Evolutionary conservation across 177 flowering plant species (phyloP).

Genomic region (Telopea speciosissima): DNA sequence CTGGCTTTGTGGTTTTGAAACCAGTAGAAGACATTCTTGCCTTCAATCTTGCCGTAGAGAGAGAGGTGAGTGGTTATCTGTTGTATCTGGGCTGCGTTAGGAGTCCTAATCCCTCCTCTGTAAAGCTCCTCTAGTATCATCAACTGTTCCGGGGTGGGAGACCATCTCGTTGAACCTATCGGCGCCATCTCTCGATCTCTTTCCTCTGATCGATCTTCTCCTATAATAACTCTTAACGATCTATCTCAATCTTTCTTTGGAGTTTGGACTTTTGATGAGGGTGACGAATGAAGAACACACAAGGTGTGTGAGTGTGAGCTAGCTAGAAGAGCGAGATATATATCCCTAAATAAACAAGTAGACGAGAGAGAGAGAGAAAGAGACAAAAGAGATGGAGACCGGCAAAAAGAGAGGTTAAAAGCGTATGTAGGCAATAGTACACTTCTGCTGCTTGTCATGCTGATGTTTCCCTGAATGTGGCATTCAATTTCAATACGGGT

Average conservation of each 20-base stretch:
- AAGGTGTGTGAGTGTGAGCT: too few species aligned
- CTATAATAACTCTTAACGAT: not conserved
- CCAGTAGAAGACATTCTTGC: slow-evolving; percentile 92
- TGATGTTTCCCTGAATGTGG: slow-evolving; percentile 30
- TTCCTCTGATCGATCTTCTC: too few species aligned
- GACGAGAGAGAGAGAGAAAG: slow-evolving; percentile 8
- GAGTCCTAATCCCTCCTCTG: slow-evolving; percentile 60
- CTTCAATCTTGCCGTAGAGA: slow-evolving; percentile 72
- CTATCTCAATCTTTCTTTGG: not conserved
- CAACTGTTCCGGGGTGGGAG: slow-evolving; percentile 86
- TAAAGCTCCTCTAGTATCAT: slow-evolving; percentile 83
- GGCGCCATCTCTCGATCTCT: slow-evolving; percentile 29
- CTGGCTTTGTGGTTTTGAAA: slow-evolving; percentile 97
- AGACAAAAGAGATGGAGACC: slow-evolving; percentile 8
- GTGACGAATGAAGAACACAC: too few species aligned
- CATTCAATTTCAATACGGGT: slow-evolving; percentile 39
- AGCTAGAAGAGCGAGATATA: slow-evolving; percentile 10
- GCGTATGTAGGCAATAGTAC: slow-evolving; percentile 14
- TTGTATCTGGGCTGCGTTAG: slow-evolving; percentile 72
- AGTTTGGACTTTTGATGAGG: not conserved
- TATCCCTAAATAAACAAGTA: slow-evolving; percentile 14
- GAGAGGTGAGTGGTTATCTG: slow-evolving; percentile 75
- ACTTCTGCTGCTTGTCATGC: slow-evolving; percentile 24
- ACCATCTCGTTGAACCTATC: slow-evolving; percentile 61
- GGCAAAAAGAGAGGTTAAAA: slow-evolving; percentile 11